Conservation (phyloP, 345 rosid species). For the Moringa oleifera region DNA sequence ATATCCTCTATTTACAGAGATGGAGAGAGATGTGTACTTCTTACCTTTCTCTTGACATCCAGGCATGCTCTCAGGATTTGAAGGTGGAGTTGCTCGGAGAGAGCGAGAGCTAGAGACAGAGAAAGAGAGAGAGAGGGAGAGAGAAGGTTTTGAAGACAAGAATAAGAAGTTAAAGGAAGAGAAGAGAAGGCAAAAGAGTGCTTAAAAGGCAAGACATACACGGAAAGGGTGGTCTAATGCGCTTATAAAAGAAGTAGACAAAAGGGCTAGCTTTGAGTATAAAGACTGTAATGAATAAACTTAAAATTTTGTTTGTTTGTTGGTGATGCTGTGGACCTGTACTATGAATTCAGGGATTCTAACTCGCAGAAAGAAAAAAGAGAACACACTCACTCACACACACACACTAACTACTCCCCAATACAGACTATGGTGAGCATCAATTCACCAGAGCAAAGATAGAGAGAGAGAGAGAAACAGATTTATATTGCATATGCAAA, state of each 20-base stretch:
- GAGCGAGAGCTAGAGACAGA: constrained; percentile 21
- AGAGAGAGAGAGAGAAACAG: background rate
- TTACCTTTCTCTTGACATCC: constrained; percentile 98
- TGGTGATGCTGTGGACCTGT: background rate
- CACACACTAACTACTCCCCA: background rate
- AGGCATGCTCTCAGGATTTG: constrained; percentile 68
- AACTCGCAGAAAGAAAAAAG: constrained; percentile 5
- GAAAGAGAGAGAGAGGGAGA: constrained; percentile 18
- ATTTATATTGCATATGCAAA: constrained; percentile 2
- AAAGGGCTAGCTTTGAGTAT: too few species aligned
- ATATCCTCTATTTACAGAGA: too few species aligned
- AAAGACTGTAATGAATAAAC: too few species aligned
- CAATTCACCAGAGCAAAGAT: background rate
- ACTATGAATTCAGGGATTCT: background rate
- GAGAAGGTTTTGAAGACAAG: constrained; percentile 19
- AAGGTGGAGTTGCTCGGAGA: constrained; percentile 6
- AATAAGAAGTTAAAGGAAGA: constrained; percentile 24
- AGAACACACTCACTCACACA: constrained; percentile 1
- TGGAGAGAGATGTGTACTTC: constrained; percentile 20
- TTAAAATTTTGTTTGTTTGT: constrained; percentile 12
- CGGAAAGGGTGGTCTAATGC: constrained; percentile 19
- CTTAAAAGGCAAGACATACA: constrained; percentile 80
- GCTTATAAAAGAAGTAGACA: constrained; percentile 21
- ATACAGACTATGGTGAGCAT: background rate
- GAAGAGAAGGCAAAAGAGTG: constrained; percentile 30